These are phyloP conservation scores for Tylopilus plumbeoviolaceoides DNA, from an alignment of 768 basidiomycete genomes.

Conservation along the genomic window DNA sequence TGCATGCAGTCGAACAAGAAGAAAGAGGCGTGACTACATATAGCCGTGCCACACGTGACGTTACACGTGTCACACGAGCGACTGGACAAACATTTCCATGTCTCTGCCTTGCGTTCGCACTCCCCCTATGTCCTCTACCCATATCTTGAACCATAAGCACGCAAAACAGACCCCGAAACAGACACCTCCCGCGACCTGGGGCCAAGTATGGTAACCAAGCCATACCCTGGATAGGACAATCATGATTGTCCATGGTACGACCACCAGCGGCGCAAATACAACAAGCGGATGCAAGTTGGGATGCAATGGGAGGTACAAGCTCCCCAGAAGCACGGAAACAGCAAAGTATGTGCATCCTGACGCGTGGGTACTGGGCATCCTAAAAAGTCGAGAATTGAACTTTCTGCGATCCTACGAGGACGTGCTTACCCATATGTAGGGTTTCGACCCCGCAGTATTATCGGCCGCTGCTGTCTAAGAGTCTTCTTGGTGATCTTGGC, in stretches of 20 bases:
- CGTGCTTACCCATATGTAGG: conserved; percentile 60
- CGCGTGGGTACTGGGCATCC: conserved; percentile 85
- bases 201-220: conserved; percentile 75
- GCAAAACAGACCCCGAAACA: conserved; percentile 53
- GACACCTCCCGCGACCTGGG: conserved; percentile 60
- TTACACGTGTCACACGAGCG: conserved; percentile 23
- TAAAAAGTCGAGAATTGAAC: conserved; percentile 24
- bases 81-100: conserved; percentile 7
- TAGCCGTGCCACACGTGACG: conserved; percentile 22
- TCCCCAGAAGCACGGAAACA: conserved; percentile 56
- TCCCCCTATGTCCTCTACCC: conserved; percentile 35
- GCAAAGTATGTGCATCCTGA: conserved; percentile 64
- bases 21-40: conserved; percentile 20
- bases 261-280: conserved; percentile 40
- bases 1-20: conserved; percentile 4
- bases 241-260: conserved; percentile 50
- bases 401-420: neutral
- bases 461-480: conserved; percentile 64
- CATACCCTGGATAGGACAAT: conserved; percentile 65
- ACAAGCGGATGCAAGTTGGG: conserved; percentile 40
- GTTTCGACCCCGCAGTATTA: conserved; percentile 35
- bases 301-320: conserved; percentile 56
- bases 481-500: conserved; percentile 60
- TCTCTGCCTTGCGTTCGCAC: conserved; percentile 19
- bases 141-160: conserved; percentile 52